Base-by-base conservation (phyloP, 2,329 filamentous ascomycete genomes). In the Colletotrichum tropicale region DNA sequence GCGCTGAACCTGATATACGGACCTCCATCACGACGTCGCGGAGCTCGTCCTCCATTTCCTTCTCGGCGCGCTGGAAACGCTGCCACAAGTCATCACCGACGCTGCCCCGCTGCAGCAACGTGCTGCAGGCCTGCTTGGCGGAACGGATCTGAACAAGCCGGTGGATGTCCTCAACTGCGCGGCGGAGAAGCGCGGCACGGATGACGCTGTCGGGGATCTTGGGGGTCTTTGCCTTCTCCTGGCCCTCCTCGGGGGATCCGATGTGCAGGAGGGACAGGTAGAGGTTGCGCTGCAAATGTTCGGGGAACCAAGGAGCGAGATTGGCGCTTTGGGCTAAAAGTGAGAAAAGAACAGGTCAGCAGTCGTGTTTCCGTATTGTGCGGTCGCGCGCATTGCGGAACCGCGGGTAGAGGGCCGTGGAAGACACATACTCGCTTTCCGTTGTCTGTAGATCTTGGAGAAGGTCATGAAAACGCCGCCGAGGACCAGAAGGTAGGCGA, bases 61-160 rank as follows among this genome's bases (percentile, higher is more conserved):
- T 96, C 90, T 99, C 97, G 1, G 96, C 97, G 66, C 95, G 91
- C 85, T 93, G 86, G 85, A 98, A 98, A 52, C 96, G 91, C 88
- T 98, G 95, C 94, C 96, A 98, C 79, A 99, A 86, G 84, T 99
- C 97, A 83, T 99, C 97, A 16, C 97, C 96, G 3, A 99, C 96
- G 81, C 95, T 98, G 65, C 97, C 97, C 78, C 95, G 91, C 86
- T 98, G 95, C 80, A 98, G 86, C 79, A 99, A 87, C 28, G 93
- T 91, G 82, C 94, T 93, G 82, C 98, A 92, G 9, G 97, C 95
- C 81, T 95, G 94, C 88, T 98, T 99, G 80, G 95, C 94, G 73
- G 91, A 94, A 82, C 96, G 92, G 82, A 99, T 92, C 83, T 97
- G 93, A 81, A 98, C 94, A 77, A 99, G 95, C 78, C 97, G 93